These are phyloP conservation scores for Alternaria panax DNA, from an alignment of 2,329 filamentous ascomycete genomes.

Conservation along the genomic window DNA sequence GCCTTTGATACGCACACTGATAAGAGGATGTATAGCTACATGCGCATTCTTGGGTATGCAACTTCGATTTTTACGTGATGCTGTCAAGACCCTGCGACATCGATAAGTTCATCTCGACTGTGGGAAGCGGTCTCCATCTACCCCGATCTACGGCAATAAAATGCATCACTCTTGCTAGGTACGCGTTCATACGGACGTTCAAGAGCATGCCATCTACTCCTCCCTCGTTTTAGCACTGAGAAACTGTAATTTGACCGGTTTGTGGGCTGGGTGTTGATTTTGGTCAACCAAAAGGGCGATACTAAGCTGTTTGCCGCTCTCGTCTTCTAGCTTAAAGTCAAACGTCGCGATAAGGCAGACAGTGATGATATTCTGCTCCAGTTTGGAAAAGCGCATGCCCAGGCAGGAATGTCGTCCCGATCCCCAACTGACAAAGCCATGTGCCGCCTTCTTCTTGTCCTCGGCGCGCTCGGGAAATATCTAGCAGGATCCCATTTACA, in stretches of 20 bases:
- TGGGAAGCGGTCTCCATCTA: background rate
- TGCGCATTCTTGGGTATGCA: background rate
- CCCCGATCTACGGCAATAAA: background rate
- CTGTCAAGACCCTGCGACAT: background rate
- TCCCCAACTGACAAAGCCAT: constrained; percentile 51
- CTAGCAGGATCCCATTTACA: constrained; percentile 60
- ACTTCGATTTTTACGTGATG: background rate
- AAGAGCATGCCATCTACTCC: constrained; percentile 11
- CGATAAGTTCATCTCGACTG: background rate
- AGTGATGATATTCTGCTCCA: constrained; percentile 60
- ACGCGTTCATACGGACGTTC: background rate
- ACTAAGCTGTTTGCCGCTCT: constrained; percentile 43
- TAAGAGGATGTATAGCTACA: background rate
- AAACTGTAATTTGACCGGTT: constrained; percentile 47
- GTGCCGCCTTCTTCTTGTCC: constrained; percentile 51
- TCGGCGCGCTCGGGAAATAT: constrained; percentile 59
- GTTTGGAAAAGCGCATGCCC: constrained; percentile 59
- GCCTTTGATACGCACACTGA: constrained; percentile 4
- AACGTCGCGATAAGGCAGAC: constrained; percentile 61
- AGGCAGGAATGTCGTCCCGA: constrained; percentile 54
- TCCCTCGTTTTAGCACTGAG: constrained; percentile 51
- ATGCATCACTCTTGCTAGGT: background rate
- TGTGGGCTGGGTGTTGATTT: constrained; percentile 52
- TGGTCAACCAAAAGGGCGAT: constrained; percentile 45
- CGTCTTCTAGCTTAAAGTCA: constrained; percentile 56